phyloP scores from a whole-genome alignment of 148 eudicot species.

The Chenopodium formosanum region DNA sequence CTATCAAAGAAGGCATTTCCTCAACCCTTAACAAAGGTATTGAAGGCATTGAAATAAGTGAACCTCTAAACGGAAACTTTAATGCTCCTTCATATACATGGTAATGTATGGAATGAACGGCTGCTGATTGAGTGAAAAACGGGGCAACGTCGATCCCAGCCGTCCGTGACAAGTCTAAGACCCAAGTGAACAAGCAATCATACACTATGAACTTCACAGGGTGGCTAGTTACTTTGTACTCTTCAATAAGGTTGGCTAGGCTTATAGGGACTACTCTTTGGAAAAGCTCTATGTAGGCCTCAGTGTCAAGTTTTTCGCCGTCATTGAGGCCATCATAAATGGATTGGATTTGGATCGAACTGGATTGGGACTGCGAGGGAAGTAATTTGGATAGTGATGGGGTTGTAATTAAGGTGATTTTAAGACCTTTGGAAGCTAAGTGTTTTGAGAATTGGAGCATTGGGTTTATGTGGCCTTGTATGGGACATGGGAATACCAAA shows the following conservation, averaged over 20 bases:
- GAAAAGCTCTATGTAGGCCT: slow-evolving; percentile 12
- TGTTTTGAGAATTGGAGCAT: slow-evolving; percentile 49
- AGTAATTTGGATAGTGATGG: slow-evolving; percentile 7
- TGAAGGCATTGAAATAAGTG: slow-evolving; percentile 21
- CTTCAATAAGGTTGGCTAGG: slow-evolving; percentile 13
- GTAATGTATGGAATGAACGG: slow-evolving; percentile 26
- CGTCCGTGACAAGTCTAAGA: slow-evolving; percentile 13
- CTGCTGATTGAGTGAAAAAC: slow-evolving; percentile 20
- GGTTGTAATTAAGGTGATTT: slow-evolving; percentile 38
- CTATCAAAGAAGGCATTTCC: slow-evolving; percentile 43
- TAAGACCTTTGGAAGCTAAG: slow-evolving; percentile 41
- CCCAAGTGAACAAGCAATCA: slow-evolving; percentile 23
- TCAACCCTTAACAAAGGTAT: slow-evolving; percentile 19
- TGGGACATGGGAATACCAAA: slow-evolving; percentile 45
- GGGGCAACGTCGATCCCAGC: slow-evolving; percentile 21
- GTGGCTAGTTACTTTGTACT: slow-evolving; percentile 8
- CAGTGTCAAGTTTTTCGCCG: slow-evolving; percentile 1
- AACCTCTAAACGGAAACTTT: neutral
- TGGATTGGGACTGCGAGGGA: slow-evolving; percentile 6
- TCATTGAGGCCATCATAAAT: slow-evolving; percentile 21
- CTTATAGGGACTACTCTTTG: slow-evolving; percentile 14
- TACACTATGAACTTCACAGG: slow-evolving; percentile 26
- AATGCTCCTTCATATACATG: slow-evolving; percentile 18
- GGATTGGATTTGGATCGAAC: slow-evolving; percentile 10
- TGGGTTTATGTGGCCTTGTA: slow-evolving; percentile 70